Evolutionary conservation across 345 rosid species (phyloP), one percentile per base, ranked within the genome.

Genomic region (Raphanus sativus): DNA sequence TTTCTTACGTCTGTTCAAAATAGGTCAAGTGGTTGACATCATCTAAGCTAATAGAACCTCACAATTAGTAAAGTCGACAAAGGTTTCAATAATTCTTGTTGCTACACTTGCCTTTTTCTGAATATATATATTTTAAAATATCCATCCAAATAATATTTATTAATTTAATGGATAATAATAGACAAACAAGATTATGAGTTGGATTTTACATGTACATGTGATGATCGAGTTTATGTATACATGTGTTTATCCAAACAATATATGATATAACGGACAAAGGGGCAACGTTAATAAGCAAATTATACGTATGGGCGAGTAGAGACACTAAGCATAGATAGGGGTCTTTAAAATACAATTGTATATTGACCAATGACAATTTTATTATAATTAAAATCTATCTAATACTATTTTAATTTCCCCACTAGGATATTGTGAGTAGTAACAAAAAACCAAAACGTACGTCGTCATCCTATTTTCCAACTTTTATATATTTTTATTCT

Each of bases 71-170:
- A 42, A 62, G 28, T 30, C 79, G 62, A 76, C 73, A 65, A 56
- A 38, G 29, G 62, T 48, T 17, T 11, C 74, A 76, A 69, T 69
- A 68, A 61, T 68, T 68, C 68, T 61, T 62, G 62, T 68, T 75
- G 50, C 63, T 62, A 17, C 69, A 55, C 55, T 66, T 74, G 64
- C 42, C 13, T 33, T 11, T 65, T 52, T n/a, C 5, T 58, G 4
- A 58, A 34, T 56, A 33, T 21, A 3, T 69, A 21, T 17, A 2
- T 28, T 28, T 28, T n/a, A 11, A 17, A n/a, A 69, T n/a, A 58
- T 25, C 29, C 8, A n/a, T 32, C 1, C 30, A 67, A 42, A n/a
- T 38, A 42, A 3, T 15, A 26, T 25, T 6, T 50, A n/a, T 28
- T 29, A 17, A 17, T 42, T 40, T 40, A 21, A 40, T 16, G 32